Percentiles rank a stretch among this genome's conserved stretches.
phyloP scores from a whole-genome alignment of 371 early-diverging fungal species.

The Zancudomyces culisetae region DNA sequence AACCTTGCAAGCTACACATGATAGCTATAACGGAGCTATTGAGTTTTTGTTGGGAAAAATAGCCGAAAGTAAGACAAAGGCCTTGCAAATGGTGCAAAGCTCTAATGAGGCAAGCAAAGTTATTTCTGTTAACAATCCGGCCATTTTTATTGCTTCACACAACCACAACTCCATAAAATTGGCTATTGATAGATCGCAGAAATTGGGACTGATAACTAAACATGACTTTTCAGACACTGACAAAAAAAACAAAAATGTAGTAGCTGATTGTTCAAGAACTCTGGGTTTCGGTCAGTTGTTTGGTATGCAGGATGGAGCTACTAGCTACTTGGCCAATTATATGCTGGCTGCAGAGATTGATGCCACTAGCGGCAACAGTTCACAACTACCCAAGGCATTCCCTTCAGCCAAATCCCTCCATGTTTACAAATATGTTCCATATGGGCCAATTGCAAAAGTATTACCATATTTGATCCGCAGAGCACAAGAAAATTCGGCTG shows the following conservation, averaged over 20 bases:
- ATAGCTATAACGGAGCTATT: constrained; percentile 61
- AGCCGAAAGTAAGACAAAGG: neutral
- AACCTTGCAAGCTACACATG: constrained; percentile 63
- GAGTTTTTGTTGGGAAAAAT: constrained; percentile 43
- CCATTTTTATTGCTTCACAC: constrained; percentile 75
- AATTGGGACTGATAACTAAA: constrained; percentile 29
- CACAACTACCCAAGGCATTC: constrained; percentile 44
- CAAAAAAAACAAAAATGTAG: constrained; percentile 33
- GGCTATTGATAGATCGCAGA: constrained; percentile 45
- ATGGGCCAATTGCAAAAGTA: constrained; percentile 74
- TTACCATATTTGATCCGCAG: constrained; percentile 87
- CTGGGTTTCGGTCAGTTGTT: constrained; percentile 85
- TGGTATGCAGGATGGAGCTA: constrained; percentile 45
- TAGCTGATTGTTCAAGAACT: constrained; percentile 24
- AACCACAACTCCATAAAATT: constrained; percentile 60
- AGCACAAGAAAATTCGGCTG: constrained; percentile 85
- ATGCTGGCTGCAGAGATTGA: constrained; percentile 29
- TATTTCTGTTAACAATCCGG: constrained; percentile 26
- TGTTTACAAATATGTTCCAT: constrained; percentile 77
- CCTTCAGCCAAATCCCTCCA: constrained; percentile 48
- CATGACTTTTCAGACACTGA: no score
- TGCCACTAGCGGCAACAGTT: no score
- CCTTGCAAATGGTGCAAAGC: constrained; percentile 4
- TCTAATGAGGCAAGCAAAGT: constrained; percentile 15
- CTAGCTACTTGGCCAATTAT: constrained; percentile 42